These are phyloP conservation scores for Trichoderma gamsii DNA, from an alignment of 495 filamentous ascomycete species.

Conservation along the genomic window DNA sequence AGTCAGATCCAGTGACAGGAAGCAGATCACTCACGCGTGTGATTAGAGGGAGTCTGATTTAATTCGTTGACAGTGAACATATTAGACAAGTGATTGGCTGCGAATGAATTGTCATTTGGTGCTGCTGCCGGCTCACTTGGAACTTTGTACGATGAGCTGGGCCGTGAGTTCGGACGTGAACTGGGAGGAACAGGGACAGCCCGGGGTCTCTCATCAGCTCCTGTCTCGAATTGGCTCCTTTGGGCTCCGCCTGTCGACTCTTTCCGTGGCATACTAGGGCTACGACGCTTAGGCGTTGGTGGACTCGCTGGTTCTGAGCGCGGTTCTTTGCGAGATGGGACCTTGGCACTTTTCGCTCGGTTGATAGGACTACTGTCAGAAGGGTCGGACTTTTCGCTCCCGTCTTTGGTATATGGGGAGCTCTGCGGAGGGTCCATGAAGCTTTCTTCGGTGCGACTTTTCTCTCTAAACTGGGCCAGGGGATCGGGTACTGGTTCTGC, in stretches of 20 bases:
- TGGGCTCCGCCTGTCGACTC: background rate
- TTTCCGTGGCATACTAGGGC: slow-evolving; percentile 25
- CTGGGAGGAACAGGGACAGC: slow-evolving; percentile 1
- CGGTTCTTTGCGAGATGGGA: slow-evolving; percentile 18
- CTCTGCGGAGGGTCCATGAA: slow-evolving; percentile 50
- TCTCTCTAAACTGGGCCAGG: slow-evolving; percentile 39
- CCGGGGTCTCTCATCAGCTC: background rate
- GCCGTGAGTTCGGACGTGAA: background rate
- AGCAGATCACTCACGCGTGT: background rate
- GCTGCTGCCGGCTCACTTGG: background rate
- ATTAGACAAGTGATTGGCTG: background rate
- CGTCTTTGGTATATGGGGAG: slow-evolving; percentile 61
- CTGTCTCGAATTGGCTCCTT: background rate
- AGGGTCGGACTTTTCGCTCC: slow-evolving; percentile 62
- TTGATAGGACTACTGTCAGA: slow-evolving; percentile 37
- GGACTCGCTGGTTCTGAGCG: slow-evolving; percentile 16
- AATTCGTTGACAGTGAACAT: background rate
- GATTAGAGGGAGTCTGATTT: background rate
- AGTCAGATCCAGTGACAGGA: background rate
- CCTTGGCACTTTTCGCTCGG: slow-evolving; percentile 36
- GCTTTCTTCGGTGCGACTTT: slow-evolving; percentile 15
- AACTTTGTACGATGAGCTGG: background rate
- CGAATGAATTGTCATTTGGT: background rate
- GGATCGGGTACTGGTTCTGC: slow-evolving; percentile 30
- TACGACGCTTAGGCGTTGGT: slow-evolving; percentile 26